Evolutionary conservation across 495 filamentous ascomycete species (phyloP).

Genomic region (Podospora australis): DNA sequence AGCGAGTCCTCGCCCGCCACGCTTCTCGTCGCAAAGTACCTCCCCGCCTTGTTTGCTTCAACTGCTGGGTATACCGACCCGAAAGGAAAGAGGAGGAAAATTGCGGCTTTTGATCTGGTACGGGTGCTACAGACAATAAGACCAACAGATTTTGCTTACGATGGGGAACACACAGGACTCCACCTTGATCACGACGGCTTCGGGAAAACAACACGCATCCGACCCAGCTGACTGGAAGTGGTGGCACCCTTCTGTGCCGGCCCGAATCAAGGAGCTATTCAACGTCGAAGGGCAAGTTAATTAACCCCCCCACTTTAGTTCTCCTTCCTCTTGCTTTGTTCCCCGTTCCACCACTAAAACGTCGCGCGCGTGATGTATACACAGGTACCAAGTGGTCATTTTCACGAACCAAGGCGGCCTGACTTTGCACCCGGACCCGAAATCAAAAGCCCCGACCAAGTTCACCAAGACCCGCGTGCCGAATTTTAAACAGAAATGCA

Average conservation of each 20-base stretch:
- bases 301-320: not conserved
- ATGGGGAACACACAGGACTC: conserved; percentile 58
- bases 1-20: conserved; percentile 44
- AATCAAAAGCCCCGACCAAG: conserved; percentile 55
- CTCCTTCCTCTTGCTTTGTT: not conserved
- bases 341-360: not conserved
- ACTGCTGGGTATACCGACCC: conserved; percentile 15
- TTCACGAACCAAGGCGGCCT: conserved; percentile 86
- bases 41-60: too few species aligned
- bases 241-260: conserved; percentile 74
- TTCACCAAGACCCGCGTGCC: conserved; percentile 53
- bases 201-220: conserved; percentile 70
- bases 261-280: conserved; percentile 56
- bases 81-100: conserved; percentile 44
- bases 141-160: not conserved
- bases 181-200: conserved; percentile 72
- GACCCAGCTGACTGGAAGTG: conserved; percentile 84
- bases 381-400: conserved; percentile 69
- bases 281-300: conserved; percentile 62
- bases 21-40: conserved; percentile 70
- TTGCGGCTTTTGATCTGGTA: conserved; percentile 91
- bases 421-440: conserved; percentile 57
- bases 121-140: conserved; percentile 23
- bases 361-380: not conserved
- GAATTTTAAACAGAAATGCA: conserved; percentile 73